Evolutionary conservation across 192 early-diverging fungal species (phyloP).

Genomic region (Dispira simplex): DNA sequence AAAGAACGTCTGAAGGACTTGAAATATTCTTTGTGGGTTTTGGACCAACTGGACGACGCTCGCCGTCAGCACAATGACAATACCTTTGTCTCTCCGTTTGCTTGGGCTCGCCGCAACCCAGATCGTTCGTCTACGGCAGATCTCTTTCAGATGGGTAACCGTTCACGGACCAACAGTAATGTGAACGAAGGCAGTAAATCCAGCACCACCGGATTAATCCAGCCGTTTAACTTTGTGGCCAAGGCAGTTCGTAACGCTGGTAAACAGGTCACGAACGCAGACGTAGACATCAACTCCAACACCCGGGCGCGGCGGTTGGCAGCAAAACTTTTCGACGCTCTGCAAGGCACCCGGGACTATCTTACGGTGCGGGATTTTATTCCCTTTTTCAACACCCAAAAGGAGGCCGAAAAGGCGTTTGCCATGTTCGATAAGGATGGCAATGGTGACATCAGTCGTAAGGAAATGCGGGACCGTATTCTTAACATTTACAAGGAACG

Average conservation of each 20-base stretch:
- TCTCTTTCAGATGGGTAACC: background rate
- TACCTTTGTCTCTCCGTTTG: conserved; percentile 5
- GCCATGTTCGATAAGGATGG: no score
- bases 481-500: conserved; percentile 71
- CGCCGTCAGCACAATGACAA: conserved; percentile 16
- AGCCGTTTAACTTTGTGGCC: conserved; percentile 22
- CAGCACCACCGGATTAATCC: background rate
- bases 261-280: conserved; percentile 13
- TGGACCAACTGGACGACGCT: conserved; percentile 36
- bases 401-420: conserved; percentile 64
- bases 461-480: conserved; percentile 65
- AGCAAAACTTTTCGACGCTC: conserved; percentile 37
- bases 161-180: background rate
- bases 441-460: conserved; percentile 70
- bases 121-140: background rate
- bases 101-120: conserved; percentile 10
- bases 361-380: conserved; percentile 55
- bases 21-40: conserved; percentile 39
- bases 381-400: conserved; percentile 54
- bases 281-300: conserved; percentile 44
- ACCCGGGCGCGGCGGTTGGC: conserved; percentile 36
- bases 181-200: background rate
- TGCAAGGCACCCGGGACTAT: conserved; percentile 37
- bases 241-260: conserved; percentile 25
- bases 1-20: conserved; percentile 42